Conservation (phyloP, 768 basidiomycete species). For the Heimioporus sp. region DNA sequence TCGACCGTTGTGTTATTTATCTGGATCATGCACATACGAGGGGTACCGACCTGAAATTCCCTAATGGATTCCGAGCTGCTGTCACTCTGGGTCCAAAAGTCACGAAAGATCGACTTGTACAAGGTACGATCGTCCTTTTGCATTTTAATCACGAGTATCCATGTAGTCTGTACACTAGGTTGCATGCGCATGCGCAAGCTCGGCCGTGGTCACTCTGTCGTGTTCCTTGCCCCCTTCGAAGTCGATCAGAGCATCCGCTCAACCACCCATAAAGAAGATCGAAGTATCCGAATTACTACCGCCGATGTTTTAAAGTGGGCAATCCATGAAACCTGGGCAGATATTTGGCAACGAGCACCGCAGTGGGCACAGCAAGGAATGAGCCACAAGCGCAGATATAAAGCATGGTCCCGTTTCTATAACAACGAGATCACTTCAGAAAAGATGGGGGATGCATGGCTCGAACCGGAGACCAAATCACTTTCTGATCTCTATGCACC, state of each 20-base stretch:
- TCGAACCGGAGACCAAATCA: constrained; percentile 35
- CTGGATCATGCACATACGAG: constrained; percentile 49
- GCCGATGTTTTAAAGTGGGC: constrained; percentile 42
- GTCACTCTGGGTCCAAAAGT: constrained; percentile 43
- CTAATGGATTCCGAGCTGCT: constrained; percentile 25
- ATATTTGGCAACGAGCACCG: constrained; percentile 36
- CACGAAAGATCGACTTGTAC: constrained; percentile 50
- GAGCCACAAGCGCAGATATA: constrained; percentile 1
- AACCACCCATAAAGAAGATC: constrained; percentile 4
- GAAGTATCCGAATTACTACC: not conserved
- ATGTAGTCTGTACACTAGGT: not conserved
- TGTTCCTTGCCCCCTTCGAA: not conserved
- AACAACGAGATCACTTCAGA: not conserved
- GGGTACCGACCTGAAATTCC: constrained; percentile 54
- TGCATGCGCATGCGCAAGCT: not conserved
- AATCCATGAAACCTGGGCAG: constrained; percentile 40
- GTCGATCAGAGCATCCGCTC: not conserved
- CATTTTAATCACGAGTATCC: not conserved
- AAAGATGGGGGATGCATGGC: constrained; percentile 28
- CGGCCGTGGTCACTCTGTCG: not conserved
- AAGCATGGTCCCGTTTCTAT: constrained; percentile 14
- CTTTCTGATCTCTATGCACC: constrained; percentile 34
- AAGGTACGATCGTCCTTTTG: constrained; percentile 26
- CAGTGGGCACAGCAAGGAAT: constrained; percentile 40
- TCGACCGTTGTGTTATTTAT: constrained; percentile 43